Percentiles rank a stretch among this genome's conserved stretches.
phyloP scores from a whole-genome alignment of 768 basidiomycete species.

The Mrakia blollopis region DNA sequence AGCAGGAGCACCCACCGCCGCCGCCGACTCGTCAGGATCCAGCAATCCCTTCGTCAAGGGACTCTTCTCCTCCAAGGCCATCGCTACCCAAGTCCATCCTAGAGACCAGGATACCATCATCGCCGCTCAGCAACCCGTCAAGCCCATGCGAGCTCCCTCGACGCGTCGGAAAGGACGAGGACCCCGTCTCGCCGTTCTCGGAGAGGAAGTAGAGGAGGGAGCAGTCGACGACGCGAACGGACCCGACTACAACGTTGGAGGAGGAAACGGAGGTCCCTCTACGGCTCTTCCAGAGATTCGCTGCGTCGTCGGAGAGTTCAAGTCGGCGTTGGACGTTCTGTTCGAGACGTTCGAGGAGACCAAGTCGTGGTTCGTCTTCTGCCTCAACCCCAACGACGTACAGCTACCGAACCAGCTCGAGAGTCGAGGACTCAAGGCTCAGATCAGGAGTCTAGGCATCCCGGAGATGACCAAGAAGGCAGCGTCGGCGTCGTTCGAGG shows the following conservation, averaged over 20 bases:
- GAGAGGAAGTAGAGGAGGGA: conserved; percentile 39
- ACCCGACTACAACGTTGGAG: conserved; percentile 37
- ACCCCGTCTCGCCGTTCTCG: conserved; percentile 36
- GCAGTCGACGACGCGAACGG: conserved; percentile 35
- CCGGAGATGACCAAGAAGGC: conserved; percentile 68
- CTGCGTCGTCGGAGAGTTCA: conserved; percentile 85
- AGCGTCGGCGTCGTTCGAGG: conserved; percentile 63
- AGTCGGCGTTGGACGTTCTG: conserved; percentile 72
- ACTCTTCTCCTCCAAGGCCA: conserved; percentile 78
- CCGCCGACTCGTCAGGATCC: conserved; percentile 65
- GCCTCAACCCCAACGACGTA: conserved; percentile 89
- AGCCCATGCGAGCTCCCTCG: conserved; percentile 90
- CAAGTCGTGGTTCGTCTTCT: conserved; percentile 86
- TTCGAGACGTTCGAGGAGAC: conserved; percentile 85
- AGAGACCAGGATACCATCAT: conserved; percentile 93
- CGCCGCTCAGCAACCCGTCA: conserved; percentile 83
- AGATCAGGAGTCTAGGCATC: conserved; percentile 75
- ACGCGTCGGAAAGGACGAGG: conserved; percentile 58
- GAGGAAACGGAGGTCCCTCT: conserved; percentile 27
- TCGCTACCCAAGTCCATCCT: conserved; percentile 88
- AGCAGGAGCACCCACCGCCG: conserved; percentile 40
- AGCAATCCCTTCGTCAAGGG: conserved; percentile 87
- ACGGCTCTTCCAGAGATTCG: conserved; percentile 49
- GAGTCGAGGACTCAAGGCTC: conserved; percentile 83
- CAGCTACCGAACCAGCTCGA: conserved; percentile 92